A percentile compares a stretch with the other conserved stretches of the same genome.
Conservation (phyloP, 371 early-diverging fungal species). For the Coemansia sp. region DNA sequence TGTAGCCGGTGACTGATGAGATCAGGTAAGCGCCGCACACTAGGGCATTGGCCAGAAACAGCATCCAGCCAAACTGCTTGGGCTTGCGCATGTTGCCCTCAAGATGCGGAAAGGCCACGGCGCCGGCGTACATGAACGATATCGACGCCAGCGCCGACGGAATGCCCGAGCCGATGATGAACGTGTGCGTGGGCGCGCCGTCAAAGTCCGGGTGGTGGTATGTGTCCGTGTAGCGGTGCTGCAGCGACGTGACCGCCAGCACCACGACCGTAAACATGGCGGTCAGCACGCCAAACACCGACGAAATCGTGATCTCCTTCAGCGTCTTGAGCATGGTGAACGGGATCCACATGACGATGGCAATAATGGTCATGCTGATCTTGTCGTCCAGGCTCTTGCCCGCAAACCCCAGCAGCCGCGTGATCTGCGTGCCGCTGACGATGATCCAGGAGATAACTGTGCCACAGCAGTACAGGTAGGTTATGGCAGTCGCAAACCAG, state of each 20-base stretch:
- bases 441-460: slow-evolving; percentile 77
- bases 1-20: slow-evolving; percentile 76
- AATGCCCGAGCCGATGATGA: slow-evolving; percentile 50
- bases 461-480: slow-evolving; percentile 67
- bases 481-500: slow-evolving; percentile 52
- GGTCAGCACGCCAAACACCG: slow-evolving; percentile 61
- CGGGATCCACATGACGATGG: slow-evolving; percentile 68
- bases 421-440: slow-evolving; percentile 63
- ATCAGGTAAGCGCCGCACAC: slow-evolving; percentile 73
- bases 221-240: slow-evolving; percentile 45
- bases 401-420: slow-evolving; percentile 53
- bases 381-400: slow-evolving; percentile 39
- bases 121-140: slow-evolving; percentile 60
- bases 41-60: slow-evolving; percentile 63
- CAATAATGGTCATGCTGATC: slow-evolving; percentile 68
- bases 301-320: slow-evolving; percentile 71
- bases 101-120: slow-evolving; percentile 69
- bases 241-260: slow-evolving; percentile 59
- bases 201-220: slow-evolving; percentile 65
- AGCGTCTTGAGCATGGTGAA: slow-evolving; percentile 67
- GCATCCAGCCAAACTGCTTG: slow-evolving; percentile 67
- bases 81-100: slow-evolving; percentile 78
- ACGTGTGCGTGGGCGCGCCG: slow-evolving; percentile 40
- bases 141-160: slow-evolving; percentile 65
- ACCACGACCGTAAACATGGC: slow-evolving; percentile 67